Conservation (phyloP, 352 stramenopile genomes). For the Globisporangium uncinulatum region DNA sequence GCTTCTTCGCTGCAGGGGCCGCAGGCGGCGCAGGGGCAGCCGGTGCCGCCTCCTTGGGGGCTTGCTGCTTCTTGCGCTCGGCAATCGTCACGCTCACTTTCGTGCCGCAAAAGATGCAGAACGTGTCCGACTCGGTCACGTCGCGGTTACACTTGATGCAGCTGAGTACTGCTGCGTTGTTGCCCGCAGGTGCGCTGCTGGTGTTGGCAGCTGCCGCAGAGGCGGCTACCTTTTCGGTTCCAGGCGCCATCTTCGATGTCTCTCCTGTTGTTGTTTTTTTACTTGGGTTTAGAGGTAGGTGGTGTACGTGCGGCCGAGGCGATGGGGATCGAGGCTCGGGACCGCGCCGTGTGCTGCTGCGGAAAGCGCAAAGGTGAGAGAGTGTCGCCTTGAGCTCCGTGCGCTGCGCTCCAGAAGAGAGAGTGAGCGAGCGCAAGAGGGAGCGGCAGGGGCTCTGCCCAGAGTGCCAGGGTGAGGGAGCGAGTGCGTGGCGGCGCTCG, state of each 20-base stretch:
- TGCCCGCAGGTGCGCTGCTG: constrained; percentile 17
- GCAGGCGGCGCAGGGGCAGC: constrained; percentile 12
- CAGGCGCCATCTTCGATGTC: constrained; percentile 44
- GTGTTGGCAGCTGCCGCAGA: constrained; percentile 10
- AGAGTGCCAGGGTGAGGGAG: not conserved
- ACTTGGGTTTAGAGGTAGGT: not conserved
- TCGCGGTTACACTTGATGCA: constrained; percentile 78
- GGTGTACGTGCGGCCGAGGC: not conserved
- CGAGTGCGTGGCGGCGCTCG: not conserved
- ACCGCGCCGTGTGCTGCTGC: not conserved
- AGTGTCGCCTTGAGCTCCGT: constrained; percentile 3
- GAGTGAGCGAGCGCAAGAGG: constrained; percentile 8
- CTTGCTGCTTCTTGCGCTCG: constrained; percentile 31
- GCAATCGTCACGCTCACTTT: constrained; percentile 68
- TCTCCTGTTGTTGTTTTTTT: not conserved
- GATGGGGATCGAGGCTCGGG: not conserved
- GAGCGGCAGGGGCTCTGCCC: too few relatives aligned
- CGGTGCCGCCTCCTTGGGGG: not conserved
- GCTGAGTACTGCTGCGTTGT: constrained; percentile 37
- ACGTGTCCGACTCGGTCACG: constrained; percentile 66
- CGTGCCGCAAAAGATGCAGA: constrained; percentile 87
- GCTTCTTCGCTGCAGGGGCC: constrained; percentile 17
- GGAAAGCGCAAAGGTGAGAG: not conserved
- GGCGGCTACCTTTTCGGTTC: constrained; percentile 50
- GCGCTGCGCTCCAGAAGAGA: constrained; percentile 17